Evolutionary conservation across 2,329 filamentous ascomycete genomes (phyloP).

Genomic region (Colletotrichum sp.): DNA sequence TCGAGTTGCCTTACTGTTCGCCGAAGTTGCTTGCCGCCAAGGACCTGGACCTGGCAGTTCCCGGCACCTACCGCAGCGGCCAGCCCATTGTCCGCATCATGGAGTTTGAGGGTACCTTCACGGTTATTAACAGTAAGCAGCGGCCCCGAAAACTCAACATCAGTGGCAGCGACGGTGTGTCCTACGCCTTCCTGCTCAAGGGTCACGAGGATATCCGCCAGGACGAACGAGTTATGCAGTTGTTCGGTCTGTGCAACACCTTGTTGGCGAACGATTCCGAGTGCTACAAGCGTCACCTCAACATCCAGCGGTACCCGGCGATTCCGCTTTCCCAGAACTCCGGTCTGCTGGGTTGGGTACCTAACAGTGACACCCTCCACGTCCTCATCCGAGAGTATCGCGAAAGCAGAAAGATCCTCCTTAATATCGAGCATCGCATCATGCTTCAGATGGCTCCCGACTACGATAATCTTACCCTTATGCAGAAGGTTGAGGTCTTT

Average conservation of each 20-base stretch:
- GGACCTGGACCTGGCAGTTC: conserved; percentile 91
- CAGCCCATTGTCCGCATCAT: conserved; percentile 81
- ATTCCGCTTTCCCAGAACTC: conserved; percentile 97
- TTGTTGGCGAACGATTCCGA: conserved; percentile 92
- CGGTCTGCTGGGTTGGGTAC: conserved; percentile 93
- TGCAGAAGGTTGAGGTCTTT: conserved; percentile 99
- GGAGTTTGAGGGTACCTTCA: conserved; percentile 88
- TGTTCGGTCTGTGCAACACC: conserved; percentile 97
- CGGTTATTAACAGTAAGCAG: conserved; percentile 96
- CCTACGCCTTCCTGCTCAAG: conserved; percentile 91
- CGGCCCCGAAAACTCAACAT: conserved; percentile 88
- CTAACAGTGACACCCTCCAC: conserved; percentile 96
- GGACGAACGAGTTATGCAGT: conserved; percentile 98
- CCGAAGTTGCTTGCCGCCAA: conserved; percentile 87
- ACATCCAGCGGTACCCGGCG: conserved; percentile 94
- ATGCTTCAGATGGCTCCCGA: conserved; percentile 99
- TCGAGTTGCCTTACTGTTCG: conserved; percentile 96
- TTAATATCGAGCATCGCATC: conserved; percentile 99
- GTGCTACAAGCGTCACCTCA: conserved; percentile 95
- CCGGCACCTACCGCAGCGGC: conserved; percentile 87
- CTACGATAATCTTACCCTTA: conserved; percentile 96
- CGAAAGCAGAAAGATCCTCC: conserved; percentile 93
- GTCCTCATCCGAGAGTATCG: conserved; percentile 97
- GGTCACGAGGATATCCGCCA: conserved; percentile 99
- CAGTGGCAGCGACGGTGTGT: conserved; percentile 85